A percentile compares a stretch with the other conserved stretches of the same genome.
Evolutionary conservation across 2,329 filamentous ascomycete genomes (phyloP).

Genomic region (Fusarium fracticaudum): DNA sequence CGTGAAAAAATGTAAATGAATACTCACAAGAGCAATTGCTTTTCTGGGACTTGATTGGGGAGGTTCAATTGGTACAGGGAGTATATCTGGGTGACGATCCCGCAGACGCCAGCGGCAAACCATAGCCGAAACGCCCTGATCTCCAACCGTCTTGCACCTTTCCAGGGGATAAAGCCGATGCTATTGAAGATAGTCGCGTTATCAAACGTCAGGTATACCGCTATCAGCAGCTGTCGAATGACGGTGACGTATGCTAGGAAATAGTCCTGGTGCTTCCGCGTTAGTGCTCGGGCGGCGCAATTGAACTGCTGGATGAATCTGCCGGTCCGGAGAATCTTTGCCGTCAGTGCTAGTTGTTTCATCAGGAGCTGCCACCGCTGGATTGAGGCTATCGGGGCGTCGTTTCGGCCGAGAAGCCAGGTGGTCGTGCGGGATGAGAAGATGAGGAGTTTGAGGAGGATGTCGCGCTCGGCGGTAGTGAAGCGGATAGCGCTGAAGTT

Average conservation of each 20-base stretch:
- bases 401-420: constrained; percentile 4
- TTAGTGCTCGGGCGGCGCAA: background rate
- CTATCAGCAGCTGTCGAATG: constrained; percentile 11
- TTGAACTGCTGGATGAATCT: constrained; percentile 4
- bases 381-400: background rate
- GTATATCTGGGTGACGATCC: constrained; percentile 9
- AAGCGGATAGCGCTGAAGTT: background rate
- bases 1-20: background rate
- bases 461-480: constrained; percentile 4
- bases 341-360: constrained; percentile 6
- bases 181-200: constrained; percentile 19
- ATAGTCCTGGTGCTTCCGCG: constrained; percentile 1
- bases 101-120: constrained; percentile 2
- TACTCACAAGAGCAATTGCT: constrained; percentile 10
- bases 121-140: constrained; percentile 11
- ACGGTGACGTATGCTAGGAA: constrained; percentile 11
- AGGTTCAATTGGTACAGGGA: constrained; percentile 8
- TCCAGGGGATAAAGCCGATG: constrained; percentile 23
- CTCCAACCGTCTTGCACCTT: constrained; percentile 9
- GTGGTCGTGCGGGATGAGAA: constrained; percentile 3
- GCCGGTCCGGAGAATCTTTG: constrained; percentile 5
- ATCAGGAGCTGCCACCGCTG: background rate
- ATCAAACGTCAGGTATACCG: constrained; percentile 12
- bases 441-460: constrained; percentile 3
- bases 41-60: background rate